A percentile compares a stretch with the other conserved stretches of the same genome.
Conservation (phyloP, 2,329 filamentous ascomycete species). For the Nigrospora osmanthi region DNA sequence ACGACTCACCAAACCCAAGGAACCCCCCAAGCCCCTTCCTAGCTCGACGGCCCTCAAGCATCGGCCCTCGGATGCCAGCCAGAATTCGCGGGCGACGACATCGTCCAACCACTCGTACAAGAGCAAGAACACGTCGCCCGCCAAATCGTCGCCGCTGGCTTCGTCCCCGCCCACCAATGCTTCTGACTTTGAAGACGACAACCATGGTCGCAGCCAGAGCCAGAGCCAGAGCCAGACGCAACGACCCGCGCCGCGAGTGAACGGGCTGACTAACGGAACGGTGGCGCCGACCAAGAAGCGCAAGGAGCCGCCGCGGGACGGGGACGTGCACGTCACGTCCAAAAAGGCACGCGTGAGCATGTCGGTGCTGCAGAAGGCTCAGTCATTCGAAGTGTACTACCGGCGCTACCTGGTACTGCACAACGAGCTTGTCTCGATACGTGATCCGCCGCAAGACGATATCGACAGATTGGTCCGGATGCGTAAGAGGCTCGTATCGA, state of each 20-base stretch:
- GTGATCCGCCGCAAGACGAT: conserved; percentile 43
- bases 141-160: conserved; percentile 58
- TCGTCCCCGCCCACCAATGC: conserved; percentile 59
- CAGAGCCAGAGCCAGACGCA: conserved; percentile 3
- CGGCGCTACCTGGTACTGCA: conserved; percentile 50
- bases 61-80: conserved; percentile 39
- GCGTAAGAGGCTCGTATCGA: conserved; percentile 42
- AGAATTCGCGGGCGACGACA: conserved; percentile 33
- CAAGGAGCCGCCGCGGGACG: conserved; percentile 23
- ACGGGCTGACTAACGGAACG: conserved; percentile 13
- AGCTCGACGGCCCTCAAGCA: conserved; percentile 29
- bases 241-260: conserved; percentile 5
- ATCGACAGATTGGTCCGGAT: conserved; percentile 44
- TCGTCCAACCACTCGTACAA: conserved; percentile 34
- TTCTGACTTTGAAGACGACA: conserved; percentile 47
- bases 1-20: conserved; percentile 41
- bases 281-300: conserved; percentile 33
- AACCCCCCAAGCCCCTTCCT: conserved; percentile 21
- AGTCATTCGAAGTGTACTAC: conserved; percentile 48
- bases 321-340: conserved; percentile 19
- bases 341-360: conserved; percentile 34
- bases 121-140: conserved; percentile 48
- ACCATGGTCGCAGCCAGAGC: conserved; percentile 7
- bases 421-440: conserved; percentile 40
- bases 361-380: conserved; percentile 44